Conservation (phyloP, 331 rosid genomes). For the Quercus phellos region DNA sequence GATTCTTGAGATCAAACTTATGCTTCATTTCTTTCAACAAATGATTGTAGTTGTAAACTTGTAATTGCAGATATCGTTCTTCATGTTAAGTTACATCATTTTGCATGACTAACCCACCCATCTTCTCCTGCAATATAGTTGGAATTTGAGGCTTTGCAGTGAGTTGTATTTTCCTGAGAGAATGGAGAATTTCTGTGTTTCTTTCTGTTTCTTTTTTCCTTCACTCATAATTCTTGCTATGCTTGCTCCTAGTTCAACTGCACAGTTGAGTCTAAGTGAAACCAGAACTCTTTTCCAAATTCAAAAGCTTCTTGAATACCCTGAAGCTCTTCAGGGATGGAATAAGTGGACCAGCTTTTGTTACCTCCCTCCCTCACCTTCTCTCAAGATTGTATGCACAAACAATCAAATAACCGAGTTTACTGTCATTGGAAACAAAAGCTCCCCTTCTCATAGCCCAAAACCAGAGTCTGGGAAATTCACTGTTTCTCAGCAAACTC, state of each 20-base stretch:
- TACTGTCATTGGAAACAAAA: constrained; percentile 53
- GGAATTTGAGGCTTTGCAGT: constrained; percentile 17
- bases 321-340: constrained; percentile 64
- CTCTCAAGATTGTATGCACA: constrained; percentile 56
- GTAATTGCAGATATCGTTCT: neutral
- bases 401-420: constrained; percentile 51
- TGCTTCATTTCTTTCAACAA: neutral
- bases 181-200: constrained; percentile 54
- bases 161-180: constrained; percentile 16
- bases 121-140: neutral
- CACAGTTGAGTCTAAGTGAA: constrained; percentile 50
- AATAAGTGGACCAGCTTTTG: constrained; percentile 65
- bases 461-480: constrained; percentile 26
- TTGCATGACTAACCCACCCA: constrained; percentile 6
- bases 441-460: constrained; percentile 33
- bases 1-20: constrained; percentile 3
- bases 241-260: constrained; percentile 46
- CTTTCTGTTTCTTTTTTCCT: constrained; percentile 31
- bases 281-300: constrained; percentile 51
- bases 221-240: constrained; percentile 29
- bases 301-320: constrained; percentile 68
- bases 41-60: neutral
- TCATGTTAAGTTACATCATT: neutral
- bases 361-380: constrained; percentile 53
- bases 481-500: constrained; percentile 26